Evolutionary conservation across 768 basidiomycete genomes (phyloP).

Genomic region (Auriscalpium orientale): DNA sequence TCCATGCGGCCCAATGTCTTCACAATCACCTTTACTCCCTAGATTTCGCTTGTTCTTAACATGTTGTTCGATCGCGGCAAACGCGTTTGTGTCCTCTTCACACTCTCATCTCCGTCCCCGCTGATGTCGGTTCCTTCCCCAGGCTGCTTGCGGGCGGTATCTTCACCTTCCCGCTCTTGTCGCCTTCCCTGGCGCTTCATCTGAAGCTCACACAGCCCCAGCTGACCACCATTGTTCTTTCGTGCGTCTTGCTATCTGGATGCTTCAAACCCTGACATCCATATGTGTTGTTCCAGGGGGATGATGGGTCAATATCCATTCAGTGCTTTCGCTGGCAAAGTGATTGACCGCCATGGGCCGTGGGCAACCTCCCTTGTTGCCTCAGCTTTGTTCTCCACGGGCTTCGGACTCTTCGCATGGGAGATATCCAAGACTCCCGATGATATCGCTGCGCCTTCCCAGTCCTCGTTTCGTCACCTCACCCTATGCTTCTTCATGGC

Average conservation of each 20-base stretch:
- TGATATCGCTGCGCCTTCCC: conserved; percentile 28
- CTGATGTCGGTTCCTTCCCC: neutral
- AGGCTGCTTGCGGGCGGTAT: conserved; percentile 77
- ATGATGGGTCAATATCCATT: conserved; percentile 80
- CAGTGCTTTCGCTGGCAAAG: conserved; percentile 58
- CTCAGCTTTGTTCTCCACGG: conserved; percentile 46
- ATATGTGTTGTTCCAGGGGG: conserved; percentile 38
- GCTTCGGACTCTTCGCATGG: conserved; percentile 56
- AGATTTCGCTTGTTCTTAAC: conserved; percentile 22
- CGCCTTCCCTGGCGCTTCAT: conserved; percentile 50
- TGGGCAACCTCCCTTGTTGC: conserved; percentile 59
- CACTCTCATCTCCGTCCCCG: neutral
- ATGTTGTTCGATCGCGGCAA: conserved; percentile 52
- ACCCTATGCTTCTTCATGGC: conserved; percentile 52
- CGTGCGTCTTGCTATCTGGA: conserved; percentile 37
- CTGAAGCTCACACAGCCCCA: conserved; percentile 69
- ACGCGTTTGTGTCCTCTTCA: conserved; percentile 38
- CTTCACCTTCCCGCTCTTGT: conserved; percentile 71
- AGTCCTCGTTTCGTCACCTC: conserved; percentile 43
- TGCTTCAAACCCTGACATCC: neutral
- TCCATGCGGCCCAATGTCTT: neutral
- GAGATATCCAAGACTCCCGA: conserved; percentile 44
- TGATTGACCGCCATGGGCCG: conserved; percentile 62
- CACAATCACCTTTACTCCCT: neutral
- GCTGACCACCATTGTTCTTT: conserved; percentile 68